Conservation (phyloP, 495 filamentous ascomycete genomes). For the Xylaria nigripes region DNA sequence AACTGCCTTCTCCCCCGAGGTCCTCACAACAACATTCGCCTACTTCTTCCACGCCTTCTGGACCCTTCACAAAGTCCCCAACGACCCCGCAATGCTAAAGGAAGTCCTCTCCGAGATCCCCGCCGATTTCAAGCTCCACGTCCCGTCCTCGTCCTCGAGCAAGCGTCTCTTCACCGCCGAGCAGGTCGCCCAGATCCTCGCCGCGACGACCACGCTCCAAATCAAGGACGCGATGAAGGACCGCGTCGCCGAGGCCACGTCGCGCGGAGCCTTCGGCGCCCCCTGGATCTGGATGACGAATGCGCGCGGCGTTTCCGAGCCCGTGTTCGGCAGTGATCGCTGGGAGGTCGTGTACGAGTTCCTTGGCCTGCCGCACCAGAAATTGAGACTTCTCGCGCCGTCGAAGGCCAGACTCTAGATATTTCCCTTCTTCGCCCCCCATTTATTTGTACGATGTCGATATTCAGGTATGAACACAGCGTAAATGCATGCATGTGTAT, state of each 20-base stretch:
- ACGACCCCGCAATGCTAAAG: constrained; percentile 21
- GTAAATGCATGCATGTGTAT: too few relatives aligned
- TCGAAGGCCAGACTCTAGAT: background rate
- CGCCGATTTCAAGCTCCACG: constrained; percentile 6
- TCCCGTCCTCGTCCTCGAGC: background rate
- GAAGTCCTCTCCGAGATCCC: constrained; percentile 22
- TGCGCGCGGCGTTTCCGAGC: constrained; percentile 47
- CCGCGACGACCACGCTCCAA: constrained; percentile 36
- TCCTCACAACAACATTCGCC: constrained; percentile 23
- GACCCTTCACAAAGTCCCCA: constrained; percentile 22
- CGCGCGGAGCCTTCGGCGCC: constrained; percentile 61
- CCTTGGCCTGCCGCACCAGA: constrained; percentile 31
- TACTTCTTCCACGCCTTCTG: constrained; percentile 35
- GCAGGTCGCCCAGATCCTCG: constrained; percentile 44
- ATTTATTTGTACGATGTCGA: too few relatives aligned
- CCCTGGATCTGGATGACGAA: constrained; percentile 73
- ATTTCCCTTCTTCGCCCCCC: too few relatives aligned
- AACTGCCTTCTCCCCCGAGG: constrained; percentile 28
- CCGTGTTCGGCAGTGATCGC: constrained; percentile 74
- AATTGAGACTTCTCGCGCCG: constrained; percentile 1
- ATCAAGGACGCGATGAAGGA: constrained; percentile 52
- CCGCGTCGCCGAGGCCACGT: constrained; percentile 51
- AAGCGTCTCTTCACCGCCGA: constrained; percentile 19
- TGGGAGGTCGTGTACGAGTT: constrained; percentile 39
- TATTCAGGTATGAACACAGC: too few relatives aligned